Conservation (phyloP, 371 early-diverging fungal genomes). For the Apophysomyces variabilis region DNA sequence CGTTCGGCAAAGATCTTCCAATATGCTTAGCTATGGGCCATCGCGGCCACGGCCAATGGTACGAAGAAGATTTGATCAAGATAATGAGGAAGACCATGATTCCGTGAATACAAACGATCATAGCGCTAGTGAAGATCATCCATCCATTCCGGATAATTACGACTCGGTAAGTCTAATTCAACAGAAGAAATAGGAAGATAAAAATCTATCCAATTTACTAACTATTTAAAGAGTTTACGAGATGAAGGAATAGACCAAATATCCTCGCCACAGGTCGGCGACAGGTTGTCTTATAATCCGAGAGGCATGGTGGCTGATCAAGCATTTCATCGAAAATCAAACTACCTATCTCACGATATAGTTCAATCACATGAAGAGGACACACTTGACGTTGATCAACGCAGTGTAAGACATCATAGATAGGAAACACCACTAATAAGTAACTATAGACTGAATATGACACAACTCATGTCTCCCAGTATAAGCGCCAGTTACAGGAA, state of each 20-base stretch:
- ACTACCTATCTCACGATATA: too few species aligned
- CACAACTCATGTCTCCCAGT: too few species aligned
- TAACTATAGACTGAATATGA: too few species aligned
- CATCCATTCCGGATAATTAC: constrained; percentile 8
- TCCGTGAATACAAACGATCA: background rate
- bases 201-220: background rate
- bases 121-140: constrained; percentile 16
- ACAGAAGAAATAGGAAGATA: background rate
- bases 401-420: too few species aligned
- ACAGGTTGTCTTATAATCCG: background rate
- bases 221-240: too few species aligned
- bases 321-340: too few species aligned
- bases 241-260: too few species aligned
- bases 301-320: background rate
- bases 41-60: background rate
- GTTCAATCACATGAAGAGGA: too few species aligned
- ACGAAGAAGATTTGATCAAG: background rate
- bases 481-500: too few species aligned
- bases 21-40: constrained; percentile 10
- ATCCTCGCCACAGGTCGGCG: too few species aligned
- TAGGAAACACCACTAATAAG: too few species aligned
- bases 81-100: constrained; percentile 9
- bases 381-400: too few species aligned
- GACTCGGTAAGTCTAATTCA: background rate
- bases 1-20: constrained; percentile 15